These are phyloP conservation scores for Sporothrix inflata DNA, from an alignment of 2,329 filamentous ascomycete genomes.

Conservation along the genomic window DNA sequence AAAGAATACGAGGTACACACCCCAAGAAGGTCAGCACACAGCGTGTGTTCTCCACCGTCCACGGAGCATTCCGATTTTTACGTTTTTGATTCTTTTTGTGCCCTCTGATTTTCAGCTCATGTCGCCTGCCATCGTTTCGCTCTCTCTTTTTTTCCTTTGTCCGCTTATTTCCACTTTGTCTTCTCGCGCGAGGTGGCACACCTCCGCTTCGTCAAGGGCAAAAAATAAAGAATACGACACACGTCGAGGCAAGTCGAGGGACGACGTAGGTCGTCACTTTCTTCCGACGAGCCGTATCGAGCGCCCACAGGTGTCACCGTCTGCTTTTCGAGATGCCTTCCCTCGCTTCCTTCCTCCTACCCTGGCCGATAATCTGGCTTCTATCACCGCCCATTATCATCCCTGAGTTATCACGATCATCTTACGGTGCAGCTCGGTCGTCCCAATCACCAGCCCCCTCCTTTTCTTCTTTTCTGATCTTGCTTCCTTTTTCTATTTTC, in stretches of 20 bases:
- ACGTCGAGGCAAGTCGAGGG: background rate
- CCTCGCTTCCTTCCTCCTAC: background rate
- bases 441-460: background rate
- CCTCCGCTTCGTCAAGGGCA: background rate
- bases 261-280: background rate
- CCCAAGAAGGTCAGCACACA: background rate
- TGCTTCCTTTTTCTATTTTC: background rate
- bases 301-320: background rate
- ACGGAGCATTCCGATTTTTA: background rate
- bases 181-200: constrained; percentile 15
- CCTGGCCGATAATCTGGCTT: background rate
- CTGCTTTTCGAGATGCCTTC: background rate
- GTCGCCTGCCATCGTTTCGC: background rate
- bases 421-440: background rate
- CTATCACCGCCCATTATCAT: background rate
- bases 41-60: background rate
- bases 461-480: background rate
- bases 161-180: constrained; percentile 4
- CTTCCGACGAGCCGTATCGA: background rate
- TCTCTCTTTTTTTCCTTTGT: background rate
- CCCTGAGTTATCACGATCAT: background rate
- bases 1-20: background rate
- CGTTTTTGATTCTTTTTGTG: background rate
- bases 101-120: constrained; percentile 18
- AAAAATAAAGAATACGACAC: background rate